Conservation (phyloP, 345 rosid species). For the Pugionium cornutum region DNA sequence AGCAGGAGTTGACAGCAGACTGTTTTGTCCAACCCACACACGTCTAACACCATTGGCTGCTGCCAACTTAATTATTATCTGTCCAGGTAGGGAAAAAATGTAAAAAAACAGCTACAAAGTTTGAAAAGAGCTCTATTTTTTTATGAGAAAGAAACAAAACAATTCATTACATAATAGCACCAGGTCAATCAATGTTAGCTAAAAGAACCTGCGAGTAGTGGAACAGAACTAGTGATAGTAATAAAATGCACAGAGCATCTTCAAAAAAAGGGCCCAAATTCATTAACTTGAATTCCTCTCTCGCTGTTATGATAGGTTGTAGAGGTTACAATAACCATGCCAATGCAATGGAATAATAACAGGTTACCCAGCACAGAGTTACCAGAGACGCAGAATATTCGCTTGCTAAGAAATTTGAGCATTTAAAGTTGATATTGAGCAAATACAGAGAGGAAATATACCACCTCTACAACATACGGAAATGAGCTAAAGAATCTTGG, state of each 20-base stretch:
- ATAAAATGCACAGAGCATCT: neutral
- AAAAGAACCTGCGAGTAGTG: constrained; percentile 2
- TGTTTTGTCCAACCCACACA: constrained; percentile 88
- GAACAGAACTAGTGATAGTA: neutral
- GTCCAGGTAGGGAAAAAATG: constrained; percentile 21
- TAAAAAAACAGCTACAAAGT: neutral
- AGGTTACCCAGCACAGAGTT: neutral
- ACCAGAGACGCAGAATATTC: neutral
- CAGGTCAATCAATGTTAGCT: neutral
- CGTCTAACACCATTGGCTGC: constrained; percentile 92
- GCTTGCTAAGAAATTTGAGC: neutral
- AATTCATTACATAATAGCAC: neutral
- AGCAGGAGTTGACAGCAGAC: constrained; percentile 96
- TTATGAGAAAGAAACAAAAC: neutral
- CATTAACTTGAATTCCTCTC: neutral
- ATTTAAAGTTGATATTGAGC: neutral
- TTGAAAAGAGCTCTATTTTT: neutral
- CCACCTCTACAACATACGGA: neutral
- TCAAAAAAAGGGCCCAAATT: neutral
- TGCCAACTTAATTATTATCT: constrained; percentile 81
- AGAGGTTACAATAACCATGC: neutral
- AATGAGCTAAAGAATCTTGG: neutral
- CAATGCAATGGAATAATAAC: neutral
- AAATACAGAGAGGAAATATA: neutral
- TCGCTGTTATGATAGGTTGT: constrained; percentile 4